Evolutionary conservation across 2,329 filamentous ascomycete species (phyloP).

Genomic region (Metarhizium album): DNA sequence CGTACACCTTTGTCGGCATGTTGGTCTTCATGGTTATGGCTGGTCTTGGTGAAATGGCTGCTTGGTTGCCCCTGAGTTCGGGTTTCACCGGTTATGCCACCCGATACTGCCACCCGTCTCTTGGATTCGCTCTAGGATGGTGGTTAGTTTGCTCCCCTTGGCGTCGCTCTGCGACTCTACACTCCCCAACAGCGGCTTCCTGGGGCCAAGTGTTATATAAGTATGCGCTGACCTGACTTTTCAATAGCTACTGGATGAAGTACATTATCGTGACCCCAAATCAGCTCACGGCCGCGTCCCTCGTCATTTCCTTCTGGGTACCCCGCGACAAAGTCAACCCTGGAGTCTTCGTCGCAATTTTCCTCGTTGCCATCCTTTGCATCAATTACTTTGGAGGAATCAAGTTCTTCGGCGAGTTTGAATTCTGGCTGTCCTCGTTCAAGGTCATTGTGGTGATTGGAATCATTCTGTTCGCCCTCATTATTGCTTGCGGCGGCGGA

Average conservation of each 20-base stretch:
- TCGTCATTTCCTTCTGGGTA: slow-evolving; percentile 74
- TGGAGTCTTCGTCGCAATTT: slow-evolving; percentile 68
- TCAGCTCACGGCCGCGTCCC: slow-evolving; percentile 67
- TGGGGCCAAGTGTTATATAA: not conserved
- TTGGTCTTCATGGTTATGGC: slow-evolving; percentile 76
- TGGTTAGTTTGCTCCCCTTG: slow-evolving; percentile 34
- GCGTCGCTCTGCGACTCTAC: not conserved
- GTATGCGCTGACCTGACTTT: not conserved
- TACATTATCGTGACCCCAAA: slow-evolving; percentile 83
- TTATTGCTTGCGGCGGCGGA: slow-evolving; percentile 55
- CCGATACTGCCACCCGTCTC: slow-evolving; percentile 68
- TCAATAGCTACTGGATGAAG: slow-evolving; percentile 51
- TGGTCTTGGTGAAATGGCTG: slow-evolving; percentile 73
- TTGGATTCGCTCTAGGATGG: slow-evolving; percentile 71
- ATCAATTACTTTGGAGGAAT: slow-evolving; percentile 57
- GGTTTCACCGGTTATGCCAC: slow-evolving; percentile 76
- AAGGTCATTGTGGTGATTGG: slow-evolving; percentile 58
- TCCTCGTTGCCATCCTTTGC: slow-evolving; percentile 48
- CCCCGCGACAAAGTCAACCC: slow-evolving; percentile 56
- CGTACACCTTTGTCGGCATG: slow-evolving; percentile 57
- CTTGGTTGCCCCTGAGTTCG: slow-evolving; percentile 66
- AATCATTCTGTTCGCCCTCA: slow-evolving; percentile 53
- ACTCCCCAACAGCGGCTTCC: not conserved
- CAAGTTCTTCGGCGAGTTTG: slow-evolving; percentile 55
- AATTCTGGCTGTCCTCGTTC: slow-evolving; percentile 53